Percentiles rank a stretch among this genome's conserved stretches.
Evolutionary conservation across 2,329 filamentous ascomycete species (phyloP).

Genomic region (Ophiostoma himal-ulmi): DNA sequence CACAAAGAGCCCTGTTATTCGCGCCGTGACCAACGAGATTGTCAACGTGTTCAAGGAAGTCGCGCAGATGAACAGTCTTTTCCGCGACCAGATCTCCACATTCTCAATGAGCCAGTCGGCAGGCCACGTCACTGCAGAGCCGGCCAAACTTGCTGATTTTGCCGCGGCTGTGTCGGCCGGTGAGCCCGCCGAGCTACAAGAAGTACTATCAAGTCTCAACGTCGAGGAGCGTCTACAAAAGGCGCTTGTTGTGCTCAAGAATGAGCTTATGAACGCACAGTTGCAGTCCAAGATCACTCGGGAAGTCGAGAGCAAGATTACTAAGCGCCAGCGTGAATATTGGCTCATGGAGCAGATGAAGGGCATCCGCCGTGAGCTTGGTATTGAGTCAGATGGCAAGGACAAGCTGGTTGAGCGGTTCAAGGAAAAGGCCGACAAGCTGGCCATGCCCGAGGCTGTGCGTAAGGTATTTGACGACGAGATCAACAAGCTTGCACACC

Average conservation of each 20-base stretch:
- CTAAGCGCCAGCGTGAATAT: constrained; percentile 94
- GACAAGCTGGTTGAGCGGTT: constrained; percentile 97
- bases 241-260: constrained; percentile 86
- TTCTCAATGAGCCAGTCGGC: constrained; percentile 94
- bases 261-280: constrained; percentile 97
- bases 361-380: constrained; percentile 89
- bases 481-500: constrained; percentile 89
- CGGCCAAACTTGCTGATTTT: constrained; percentile 92
- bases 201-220: constrained; percentile 81
- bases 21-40: constrained; percentile 92
- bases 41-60: constrained; percentile 99
- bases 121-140: constrained; percentile 91
- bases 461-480: constrained; percentile 98
- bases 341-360: constrained; percentile 99
- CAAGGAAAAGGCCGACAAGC: constrained; percentile 85
- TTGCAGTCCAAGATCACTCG: constrained; percentile 96
- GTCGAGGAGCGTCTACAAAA: constrained; percentile 91
- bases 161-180: constrained; percentile 94
- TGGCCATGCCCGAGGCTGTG: constrained; percentile 95
- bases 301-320: constrained; percentile 95
- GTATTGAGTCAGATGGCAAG: constrained; percentile 95
- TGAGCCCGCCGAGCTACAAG: constrained; percentile 85
- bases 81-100: constrained; percentile 94
- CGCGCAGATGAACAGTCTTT: constrained; percentile 85
- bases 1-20: constrained; percentile 80